Conservation (phyloP, 2,329 filamentous ascomycete genomes). For the Epichloe glyceriae region DNA sequence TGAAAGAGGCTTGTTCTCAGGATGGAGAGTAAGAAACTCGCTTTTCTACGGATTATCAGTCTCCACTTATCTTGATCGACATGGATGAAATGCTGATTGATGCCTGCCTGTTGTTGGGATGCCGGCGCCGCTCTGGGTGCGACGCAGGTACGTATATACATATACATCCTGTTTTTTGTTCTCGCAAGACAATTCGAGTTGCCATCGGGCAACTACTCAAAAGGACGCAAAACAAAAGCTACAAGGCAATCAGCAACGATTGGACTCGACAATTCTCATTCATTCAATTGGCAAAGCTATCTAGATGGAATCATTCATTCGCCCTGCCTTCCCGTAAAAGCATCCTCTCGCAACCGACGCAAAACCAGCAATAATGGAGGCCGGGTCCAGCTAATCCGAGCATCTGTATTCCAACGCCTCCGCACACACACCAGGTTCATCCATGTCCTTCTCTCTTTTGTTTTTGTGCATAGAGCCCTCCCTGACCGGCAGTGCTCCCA, state of each 20-base stretch:
- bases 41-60: neutral
- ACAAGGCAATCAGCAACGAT: too few relatives aligned
- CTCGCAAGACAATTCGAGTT: too few relatives aligned
- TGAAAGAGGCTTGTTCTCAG: too few relatives aligned
- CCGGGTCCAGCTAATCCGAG: neutral
- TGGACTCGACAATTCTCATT: neutral
- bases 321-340: neutral
- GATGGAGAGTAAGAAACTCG: too few relatives aligned
- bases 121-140: too few relatives aligned
- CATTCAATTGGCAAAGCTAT: conserved; percentile 2
- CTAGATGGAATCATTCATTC: conserved; percentile 2
- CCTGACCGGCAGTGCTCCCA: conserved; percentile 9
- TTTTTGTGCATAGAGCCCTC: conserved; percentile 2
- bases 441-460: conserved; percentile 10
- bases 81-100: conserved; percentile 2
- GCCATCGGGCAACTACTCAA: too few relatives aligned
- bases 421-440: neutral
- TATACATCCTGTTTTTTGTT: too few relatives aligned
- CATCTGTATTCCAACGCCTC: neutral
- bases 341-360: neutral
- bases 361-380: neutral
- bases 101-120: conserved; percentile 12
- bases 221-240: too few relatives aligned
- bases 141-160: too few relatives aligned
- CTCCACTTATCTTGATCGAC: neutral